phyloP scores from a whole-genome alignment of 352 stramenopile species.

The Globisporangium megalacanthum region DNA sequence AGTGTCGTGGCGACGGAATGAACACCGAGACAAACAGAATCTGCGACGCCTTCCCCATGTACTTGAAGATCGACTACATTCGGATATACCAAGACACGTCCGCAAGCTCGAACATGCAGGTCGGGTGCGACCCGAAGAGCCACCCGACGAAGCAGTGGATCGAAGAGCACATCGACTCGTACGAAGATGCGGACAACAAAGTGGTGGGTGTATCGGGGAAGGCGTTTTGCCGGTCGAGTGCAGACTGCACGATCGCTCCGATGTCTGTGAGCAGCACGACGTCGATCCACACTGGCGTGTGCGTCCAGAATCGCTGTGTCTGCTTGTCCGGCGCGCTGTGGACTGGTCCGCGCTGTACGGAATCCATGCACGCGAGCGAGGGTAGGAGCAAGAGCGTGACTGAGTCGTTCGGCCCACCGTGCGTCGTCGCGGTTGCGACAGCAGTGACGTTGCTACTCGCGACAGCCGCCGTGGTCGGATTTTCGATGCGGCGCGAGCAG shows the following conservation, averaged over 20 bases:
- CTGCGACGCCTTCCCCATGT: constrained; percentile 61
- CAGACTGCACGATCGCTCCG: constrained; percentile 25
- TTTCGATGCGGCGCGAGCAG: constrained; percentile 1
- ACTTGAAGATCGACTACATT: constrained; percentile 78
- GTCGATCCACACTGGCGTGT: not conserved
- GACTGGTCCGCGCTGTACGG: constrained; percentile 2
- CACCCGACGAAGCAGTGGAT: constrained; percentile 80
- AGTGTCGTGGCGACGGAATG: constrained; percentile 44
- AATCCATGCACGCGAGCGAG: not conserved
- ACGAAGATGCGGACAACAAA: constrained; percentile 56
- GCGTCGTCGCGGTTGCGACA: not conserved
- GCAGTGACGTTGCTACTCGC: not conserved
- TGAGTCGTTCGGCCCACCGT: constrained; percentile 2
- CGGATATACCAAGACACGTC: constrained; percentile 65
- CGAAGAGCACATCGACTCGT: constrained; percentile 65
- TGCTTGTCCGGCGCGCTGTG: not conserved
- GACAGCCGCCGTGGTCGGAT: not conserved
- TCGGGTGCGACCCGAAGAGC: constrained; percentile 50
- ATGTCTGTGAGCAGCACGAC: constrained; percentile 4
- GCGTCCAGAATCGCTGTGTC: not conserved
- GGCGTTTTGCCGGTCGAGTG: constrained; percentile 20
- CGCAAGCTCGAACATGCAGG: constrained; percentile 32
- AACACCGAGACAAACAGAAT: constrained; percentile 43
- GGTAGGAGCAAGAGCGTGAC: not conserved
- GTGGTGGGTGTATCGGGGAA: constrained; percentile 17